These are phyloP conservation scores for Aureobasidium melanogenum DNA, from an alignment of 2,329 filamentous ascomycete species.

Conservation along the genomic window DNA sequence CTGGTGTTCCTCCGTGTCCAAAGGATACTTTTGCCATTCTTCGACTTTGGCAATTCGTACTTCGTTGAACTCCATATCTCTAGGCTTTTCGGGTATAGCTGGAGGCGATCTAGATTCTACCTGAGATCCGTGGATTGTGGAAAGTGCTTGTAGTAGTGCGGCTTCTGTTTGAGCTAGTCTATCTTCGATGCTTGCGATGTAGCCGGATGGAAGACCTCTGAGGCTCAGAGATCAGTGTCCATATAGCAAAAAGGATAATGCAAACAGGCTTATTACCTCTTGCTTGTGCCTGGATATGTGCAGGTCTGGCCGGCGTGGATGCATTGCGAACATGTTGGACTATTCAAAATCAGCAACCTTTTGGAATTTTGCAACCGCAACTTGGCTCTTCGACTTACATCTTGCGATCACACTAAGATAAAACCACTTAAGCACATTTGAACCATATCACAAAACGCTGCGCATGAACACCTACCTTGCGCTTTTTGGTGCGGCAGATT, in stretches of 20 bases:
- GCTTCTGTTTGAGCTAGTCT: background rate
- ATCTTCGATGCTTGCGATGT: background rate
- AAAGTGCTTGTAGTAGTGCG: background rate
- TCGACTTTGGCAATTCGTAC: background rate
- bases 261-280: background rate
- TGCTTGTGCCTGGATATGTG: background rate
- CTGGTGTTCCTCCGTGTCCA: background rate
- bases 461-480: background rate
- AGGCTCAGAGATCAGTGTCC: too few relatives aligned
- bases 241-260: too few relatives aligned
- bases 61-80: background rate
- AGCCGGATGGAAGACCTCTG: constrained; percentile 3
- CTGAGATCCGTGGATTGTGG: background rate
- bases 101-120: background rate
- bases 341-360: background rate
- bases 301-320: background rate
- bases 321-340: constrained; percentile 5
- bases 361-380: background rate
- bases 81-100: background rate
- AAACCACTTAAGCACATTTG: background rate
- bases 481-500: background rate
- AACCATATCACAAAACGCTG: too few relatives aligned
- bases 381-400: background rate
- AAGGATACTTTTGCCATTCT: background rate
- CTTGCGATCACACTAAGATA: background rate